A percentile compares a stretch with the other conserved stretches of the same genome.
These are phyloP conservation scores for Botrytis pseudocinerea DNA, from an alignment of 2,329 filamentous ascomycete genomes.

Conservation along the genomic window DNA sequence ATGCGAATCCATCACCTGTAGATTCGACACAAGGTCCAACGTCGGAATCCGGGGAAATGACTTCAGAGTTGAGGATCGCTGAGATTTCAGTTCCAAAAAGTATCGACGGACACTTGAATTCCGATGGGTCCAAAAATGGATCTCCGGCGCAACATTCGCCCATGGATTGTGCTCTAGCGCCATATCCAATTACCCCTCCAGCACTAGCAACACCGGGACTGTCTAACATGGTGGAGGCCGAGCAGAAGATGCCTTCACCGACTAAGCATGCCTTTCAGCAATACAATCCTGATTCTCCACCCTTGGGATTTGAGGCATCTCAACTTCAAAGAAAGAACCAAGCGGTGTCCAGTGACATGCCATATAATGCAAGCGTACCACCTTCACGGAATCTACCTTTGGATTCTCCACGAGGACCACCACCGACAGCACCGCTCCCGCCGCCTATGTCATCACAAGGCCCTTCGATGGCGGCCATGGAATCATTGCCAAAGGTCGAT, in stretches of 20 bases:
- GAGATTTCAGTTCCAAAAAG: slow-evolving; percentile 23
- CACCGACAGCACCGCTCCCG: slow-evolving; percentile 36
- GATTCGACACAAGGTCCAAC: slow-evolving; percentile 37
- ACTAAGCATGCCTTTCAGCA: slow-evolving; percentile 60
- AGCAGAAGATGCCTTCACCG: slow-evolving; percentile 60
- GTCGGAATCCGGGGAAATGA: slow-evolving; percentile 36
- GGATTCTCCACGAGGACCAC: slow-evolving; percentile 43
- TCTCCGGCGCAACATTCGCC: slow-evolving; percentile 50
- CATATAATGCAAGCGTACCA: slow-evolving; percentile 54
- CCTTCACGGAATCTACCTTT: slow-evolving; percentile 56
- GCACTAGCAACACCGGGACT: slow-evolving; percentile 46
- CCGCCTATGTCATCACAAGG: slow-evolving; percentile 32
- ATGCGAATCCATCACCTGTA: slow-evolving; percentile 39
- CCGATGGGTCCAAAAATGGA: slow-evolving; percentile 35
- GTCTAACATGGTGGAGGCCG: slow-evolving; percentile 52
- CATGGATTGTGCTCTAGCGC: slow-evolving; percentile 59
- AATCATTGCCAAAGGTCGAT: slow-evolving; percentile 43
- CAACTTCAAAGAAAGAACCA: slow-evolving; percentile 47
- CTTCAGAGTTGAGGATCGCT: slow-evolving; percentile 30
- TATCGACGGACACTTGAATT: slow-evolving; percentile 34
- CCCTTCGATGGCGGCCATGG: slow-evolving; percentile 44
- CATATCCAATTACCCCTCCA: slow-evolving; percentile 65
- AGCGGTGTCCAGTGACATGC: slow-evolving; percentile 48
- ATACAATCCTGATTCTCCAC: slow-evolving; percentile 47
- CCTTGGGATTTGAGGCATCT: slow-evolving; percentile 43